Conservation (phyloP, 129 eudicot species). For the Tagetes erecta region DNA sequence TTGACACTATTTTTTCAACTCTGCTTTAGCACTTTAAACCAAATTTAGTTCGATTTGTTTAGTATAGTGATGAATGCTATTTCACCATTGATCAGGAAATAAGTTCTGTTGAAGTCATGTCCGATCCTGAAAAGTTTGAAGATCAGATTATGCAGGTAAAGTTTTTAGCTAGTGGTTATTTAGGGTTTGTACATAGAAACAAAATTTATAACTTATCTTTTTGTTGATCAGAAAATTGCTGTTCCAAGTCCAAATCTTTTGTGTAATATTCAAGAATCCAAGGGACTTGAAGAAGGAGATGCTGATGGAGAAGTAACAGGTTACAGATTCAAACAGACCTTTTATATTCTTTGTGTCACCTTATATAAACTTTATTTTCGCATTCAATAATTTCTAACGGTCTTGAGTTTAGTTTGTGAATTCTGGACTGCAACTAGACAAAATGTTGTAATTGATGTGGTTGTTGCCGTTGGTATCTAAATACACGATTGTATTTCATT, state of each 20-base stretch:
- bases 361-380: too few relatives aligned
- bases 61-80: background rate
- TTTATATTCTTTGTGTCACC: too few relatives aligned
- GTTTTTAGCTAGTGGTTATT: background rate
- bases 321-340: slow-evolving; percentile 3
- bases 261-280: slow-evolving; percentile 23
- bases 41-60: background rate
- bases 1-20: too few relatives aligned
- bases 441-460: background rate
- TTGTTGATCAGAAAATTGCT: slow-evolving; percentile 35
- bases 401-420: background rate
- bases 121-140: too few relatives aligned
- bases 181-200: background rate
- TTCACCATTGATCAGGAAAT: too few relatives aligned
- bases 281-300: slow-evolving; percentile 22
- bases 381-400: background rate
- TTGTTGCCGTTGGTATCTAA: background rate
- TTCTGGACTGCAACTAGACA: background rate
- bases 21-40: background rate
- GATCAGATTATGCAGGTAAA: too few relatives aligned
- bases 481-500: background rate
- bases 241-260: slow-evolving; percentile 2
- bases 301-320: slow-evolving; percentile 29
- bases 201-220: background rate
- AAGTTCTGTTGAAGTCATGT: too few relatives aligned